Base-by-base conservation (phyloP, 306 rosid genomes). In the Comarum palustre region DNA sequence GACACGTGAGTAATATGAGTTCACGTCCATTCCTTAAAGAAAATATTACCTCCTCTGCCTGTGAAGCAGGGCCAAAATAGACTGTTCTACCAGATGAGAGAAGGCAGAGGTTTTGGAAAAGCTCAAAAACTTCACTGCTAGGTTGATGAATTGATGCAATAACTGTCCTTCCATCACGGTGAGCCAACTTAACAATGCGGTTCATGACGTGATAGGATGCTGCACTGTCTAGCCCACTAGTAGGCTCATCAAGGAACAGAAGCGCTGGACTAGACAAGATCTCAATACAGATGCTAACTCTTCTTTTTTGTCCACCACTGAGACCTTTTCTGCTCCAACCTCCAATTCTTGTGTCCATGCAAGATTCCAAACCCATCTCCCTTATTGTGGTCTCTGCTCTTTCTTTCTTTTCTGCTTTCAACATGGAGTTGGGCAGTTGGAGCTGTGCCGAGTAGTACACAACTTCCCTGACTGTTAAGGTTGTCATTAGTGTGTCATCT, bases 181-280 rank as follows among this genome's bases (percentile, higher is more conserved):
- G 72, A 22, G 84, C 85, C 8, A 88, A 68, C 13, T 72, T 73
- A 2, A 79, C 80, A 62, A 86, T 86, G 45, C 88, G 74, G 14
- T 79, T 88, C 90, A 88, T 84, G 10, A 91, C 96, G 72, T 89
- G 83, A 42, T 75, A 91, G 9, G 97, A 86, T 52, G 91, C 91
- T 13, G 96, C 92, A 54, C 90, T 89, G 22, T 91, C 97, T 5
- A 89, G 88, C 1, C 97, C 96, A 63, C 91, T 89, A 0, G 96
- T 91, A 14, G 96, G 97, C 72, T 91, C 96, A 60, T 91, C 97
- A 51, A 89, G 92, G 68, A 91, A 89, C 2, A 91, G 85, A 62
- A 91, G 90, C 36, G 41, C 83, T 0, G 97, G 97, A 1, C 82
- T 79, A 6, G 92, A 85, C 7, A 91, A 72, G 36, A 91, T 81